Percentiles rank a stretch among this genome's conserved stretches.
phyloP scores from a whole-genome alignment of 2,329 filamentous ascomycete genomes.

The Clarireedia hainanense region DNA sequence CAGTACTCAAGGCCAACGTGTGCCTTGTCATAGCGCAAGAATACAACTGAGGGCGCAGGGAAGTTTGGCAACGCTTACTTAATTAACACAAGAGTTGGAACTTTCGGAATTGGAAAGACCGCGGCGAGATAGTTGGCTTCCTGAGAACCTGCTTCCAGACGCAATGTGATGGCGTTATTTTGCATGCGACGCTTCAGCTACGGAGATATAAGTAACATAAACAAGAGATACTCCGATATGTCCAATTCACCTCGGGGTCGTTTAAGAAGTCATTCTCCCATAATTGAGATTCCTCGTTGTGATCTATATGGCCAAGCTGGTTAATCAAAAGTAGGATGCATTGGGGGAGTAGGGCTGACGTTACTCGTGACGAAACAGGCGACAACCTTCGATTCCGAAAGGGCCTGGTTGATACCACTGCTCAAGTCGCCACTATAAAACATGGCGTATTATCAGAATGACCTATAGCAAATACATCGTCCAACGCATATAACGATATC shows the following conservation, averaged over 20 bases:
- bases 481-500: too few relatives aligned
- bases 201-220: conserved; percentile 1
- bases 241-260: conserved; percentile 43
- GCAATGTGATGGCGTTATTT: conserved; percentile 59
- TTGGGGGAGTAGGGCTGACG: neutral
- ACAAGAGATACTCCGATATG: neutral
- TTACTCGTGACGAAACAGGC: conserved; percentile 76
- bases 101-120: conserved; percentile 71
- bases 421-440: conserved; percentile 78
- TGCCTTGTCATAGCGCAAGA: too few relatives aligned
- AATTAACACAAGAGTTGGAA: conserved; percentile 75
- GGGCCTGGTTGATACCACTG: conserved; percentile 68
- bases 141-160: conserved; percentile 62
- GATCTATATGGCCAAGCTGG: conserved; percentile 42
- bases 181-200: conserved; percentile 50
- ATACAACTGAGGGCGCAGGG: neutral
- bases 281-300: conserved; percentile 54
- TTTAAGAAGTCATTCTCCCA: conserved; percentile 67
- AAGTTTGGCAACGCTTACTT: conserved; percentile 39
- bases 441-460: conserved; percentile 40
- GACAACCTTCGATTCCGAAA: conserved; percentile 69
- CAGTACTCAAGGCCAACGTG: neutral
- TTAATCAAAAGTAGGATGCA: too few relatives aligned
- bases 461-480: too few relatives aligned
- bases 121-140: conserved; percentile 77